Conservation (phyloP, 108 stramenopile genomes). For the Discostella stelligeroides region DNA sequence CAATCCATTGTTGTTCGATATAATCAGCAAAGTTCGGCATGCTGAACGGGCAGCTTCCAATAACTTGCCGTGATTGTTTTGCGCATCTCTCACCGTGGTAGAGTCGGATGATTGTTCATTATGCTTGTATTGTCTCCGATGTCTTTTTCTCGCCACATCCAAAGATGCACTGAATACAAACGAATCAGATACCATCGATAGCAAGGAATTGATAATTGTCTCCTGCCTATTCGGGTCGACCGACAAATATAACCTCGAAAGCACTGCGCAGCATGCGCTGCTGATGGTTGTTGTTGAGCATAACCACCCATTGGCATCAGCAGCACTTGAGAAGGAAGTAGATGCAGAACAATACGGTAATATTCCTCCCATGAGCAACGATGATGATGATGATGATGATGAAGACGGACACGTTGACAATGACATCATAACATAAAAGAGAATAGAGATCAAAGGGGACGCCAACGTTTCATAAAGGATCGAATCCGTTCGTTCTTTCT, state of each 20-base stretch:
- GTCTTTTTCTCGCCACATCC: neutral
- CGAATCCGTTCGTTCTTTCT: conserved; percentile 9
- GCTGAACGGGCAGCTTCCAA: conserved; percentile 32
- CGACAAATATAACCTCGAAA: conserved; percentile 25
- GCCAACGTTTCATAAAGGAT: conserved; percentile 35
- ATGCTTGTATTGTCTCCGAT: neutral
- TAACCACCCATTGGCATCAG: neutral
- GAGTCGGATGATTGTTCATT: neutral
- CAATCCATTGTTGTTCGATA: conserved; percentile 20
- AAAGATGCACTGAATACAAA: conserved; percentile 20
- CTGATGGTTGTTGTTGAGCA: neutral
- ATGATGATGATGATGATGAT: conserved; percentile 8
- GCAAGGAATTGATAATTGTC: conserved; percentile 34
- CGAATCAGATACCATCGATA: conserved; percentile 42
- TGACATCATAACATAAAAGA: conserved; percentile 41
- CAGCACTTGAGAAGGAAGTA: neutral
- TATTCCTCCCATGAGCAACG: conserved; percentile 20
- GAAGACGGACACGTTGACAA: no score
- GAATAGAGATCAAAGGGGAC: conserved; percentile 43
- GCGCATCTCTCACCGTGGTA: neutral
- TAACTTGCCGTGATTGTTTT: conserved; percentile 3
- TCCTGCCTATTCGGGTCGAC: conserved; percentile 34
- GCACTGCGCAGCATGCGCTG: conserved; percentile 25
- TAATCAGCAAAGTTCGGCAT: conserved; percentile 40
- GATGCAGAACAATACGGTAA: conserved; percentile 14